Evolutionary conservation across 2,329 filamentous ascomycete genomes (phyloP).

Genomic region (Pseudogymnoascus sp.): DNA sequence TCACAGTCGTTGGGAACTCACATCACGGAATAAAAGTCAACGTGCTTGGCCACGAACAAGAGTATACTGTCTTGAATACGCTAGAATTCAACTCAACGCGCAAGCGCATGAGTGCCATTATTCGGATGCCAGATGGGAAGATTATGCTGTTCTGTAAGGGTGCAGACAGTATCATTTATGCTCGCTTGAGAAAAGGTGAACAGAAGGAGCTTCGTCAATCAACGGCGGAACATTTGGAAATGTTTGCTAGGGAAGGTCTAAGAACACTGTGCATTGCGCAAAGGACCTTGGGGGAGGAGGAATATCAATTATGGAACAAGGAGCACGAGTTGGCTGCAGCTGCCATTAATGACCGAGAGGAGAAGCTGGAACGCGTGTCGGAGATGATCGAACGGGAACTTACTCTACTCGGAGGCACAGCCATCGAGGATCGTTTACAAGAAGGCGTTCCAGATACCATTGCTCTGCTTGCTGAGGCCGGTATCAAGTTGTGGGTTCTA

Average conservation of each 20-base stretch:
- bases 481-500: slow-evolving; percentile 97
- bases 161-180: slow-evolving; percentile 95
- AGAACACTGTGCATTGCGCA: slow-evolving; percentile 92
- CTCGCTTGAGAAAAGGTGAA: slow-evolving; percentile 75
- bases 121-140: slow-evolving; percentile 83
- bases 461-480: slow-evolving; percentile 78
- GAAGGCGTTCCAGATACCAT: slow-evolving; percentile 97
- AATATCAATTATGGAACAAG: slow-evolving; percentile 78
- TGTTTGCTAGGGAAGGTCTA: slow-evolving; percentile 92
- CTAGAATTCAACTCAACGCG: slow-evolving; percentile 96
- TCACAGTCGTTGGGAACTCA: slow-evolving; percentile 77
- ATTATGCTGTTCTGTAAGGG: slow-evolving; percentile 96
- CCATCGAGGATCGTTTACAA: slow-evolving; percentile 93
- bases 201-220: slow-evolving; percentile 74
- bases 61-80: slow-evolving; percentile 84
- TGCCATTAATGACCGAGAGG: slow-evolving; percentile 77
- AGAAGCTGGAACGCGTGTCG: slow-evolving; percentile 83
- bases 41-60: slow-evolving; percentile 74
- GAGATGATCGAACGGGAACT: slow-evolving; percentile 88
- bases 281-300: slow-evolving; percentile 68
- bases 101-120: slow-evolving; percentile 96
- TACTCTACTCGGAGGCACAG: slow-evolving; percentile 82
- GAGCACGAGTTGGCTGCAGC: slow-evolving; percentile 83
- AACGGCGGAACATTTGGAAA: slow-evolving; percentile 90
- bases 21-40: slow-evolving; percentile 79